Base-by-base conservation (phyloP, 345 rosid genomes). In the Sisymbrium irio region DNA sequence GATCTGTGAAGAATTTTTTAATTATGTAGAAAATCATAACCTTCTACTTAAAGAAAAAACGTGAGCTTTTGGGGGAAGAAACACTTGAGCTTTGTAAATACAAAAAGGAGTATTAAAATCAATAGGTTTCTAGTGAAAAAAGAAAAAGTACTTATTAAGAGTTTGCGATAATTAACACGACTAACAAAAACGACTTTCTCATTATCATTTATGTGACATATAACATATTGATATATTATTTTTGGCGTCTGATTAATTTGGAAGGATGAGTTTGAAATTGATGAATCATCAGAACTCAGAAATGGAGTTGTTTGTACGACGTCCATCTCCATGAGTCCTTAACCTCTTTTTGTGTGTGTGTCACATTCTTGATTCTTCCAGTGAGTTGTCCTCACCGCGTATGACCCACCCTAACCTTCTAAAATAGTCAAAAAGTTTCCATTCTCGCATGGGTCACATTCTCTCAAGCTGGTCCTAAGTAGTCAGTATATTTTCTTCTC, bases 241-340 rank as follows among this genome's bases (percentile, higher is more conserved):
- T 9, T 9, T 36, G 40, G 40, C 40, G 40, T 7, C 11, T 35
- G 39, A 35, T 35, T 8, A 35, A 7, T 35, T 35, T 2, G 39
- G 10, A 35, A 35, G 2, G 39, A 35, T 35, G 11, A 35, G 39
- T 33, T 35, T 35, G 39, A 35, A 35, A 33, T 33, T 22, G 1
- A 33, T 33, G 9, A 7, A 33, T 33, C 6, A 33, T n/a, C n/a
- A n/a, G n/a, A 40, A 40, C 13, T 44, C 35, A 69, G 55, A 55
- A 8, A 17, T 55, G 73, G 54, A 6, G 59, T 55, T 42, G 37
- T 9, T 69, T 70, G 54, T 19, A 47, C 27, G 47, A 56, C 58
- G 25, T 56, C 57, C 74, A 46, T 70, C 27, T 70, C 65, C 66
- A 58, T 70, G 58, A 45, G 66, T 70, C 35, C 65, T 19, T 4